Evolutionary conservation across 805 yeast genomes (phyloP).

Genomic region (Nakazawaea wyomingensis): DNA sequence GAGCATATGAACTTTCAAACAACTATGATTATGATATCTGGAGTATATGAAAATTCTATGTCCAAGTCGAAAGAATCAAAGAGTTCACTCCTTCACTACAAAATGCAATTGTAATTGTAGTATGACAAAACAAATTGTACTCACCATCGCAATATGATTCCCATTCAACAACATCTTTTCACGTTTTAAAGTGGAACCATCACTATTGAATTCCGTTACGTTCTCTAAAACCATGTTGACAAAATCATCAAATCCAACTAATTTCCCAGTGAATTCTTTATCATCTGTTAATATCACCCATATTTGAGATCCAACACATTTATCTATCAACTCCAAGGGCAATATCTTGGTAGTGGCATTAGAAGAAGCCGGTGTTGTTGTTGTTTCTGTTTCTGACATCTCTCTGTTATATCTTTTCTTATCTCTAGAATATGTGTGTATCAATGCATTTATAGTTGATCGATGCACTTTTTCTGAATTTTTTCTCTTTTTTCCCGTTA

Average conservation of each 20-base stretch:
- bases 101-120: no score
- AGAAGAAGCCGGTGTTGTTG: conserved; percentile 4
- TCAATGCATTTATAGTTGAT: no score
- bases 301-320: conserved; percentile 74
- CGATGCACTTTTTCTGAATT: no score
- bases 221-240: conserved; percentile 87
- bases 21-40: no score
- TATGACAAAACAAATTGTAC: conserved; percentile 6
- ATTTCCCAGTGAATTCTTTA: conserved; percentile 81
- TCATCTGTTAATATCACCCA: conserved; percentile 62
- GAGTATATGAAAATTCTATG: no score
- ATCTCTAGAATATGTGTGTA: no score
- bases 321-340: conserved; percentile 85
- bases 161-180: conserved; percentile 68
- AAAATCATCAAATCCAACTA: conserved; percentile 92
- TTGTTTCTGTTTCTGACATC: conserved; percentile 1
- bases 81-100: no score
- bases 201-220: conserved; percentile 57
- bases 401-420: neutral
- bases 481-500: no score
- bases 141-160: conserved; percentile 63
- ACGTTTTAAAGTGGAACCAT: conserved; percentile 39
- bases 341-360: conserved; percentile 30
- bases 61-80: no score
- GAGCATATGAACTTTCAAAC: no score